phyloP scores from a whole-genome alignment of 2,329 filamentous ascomycete genomes.

The Emmonsia crescens region DNA sequence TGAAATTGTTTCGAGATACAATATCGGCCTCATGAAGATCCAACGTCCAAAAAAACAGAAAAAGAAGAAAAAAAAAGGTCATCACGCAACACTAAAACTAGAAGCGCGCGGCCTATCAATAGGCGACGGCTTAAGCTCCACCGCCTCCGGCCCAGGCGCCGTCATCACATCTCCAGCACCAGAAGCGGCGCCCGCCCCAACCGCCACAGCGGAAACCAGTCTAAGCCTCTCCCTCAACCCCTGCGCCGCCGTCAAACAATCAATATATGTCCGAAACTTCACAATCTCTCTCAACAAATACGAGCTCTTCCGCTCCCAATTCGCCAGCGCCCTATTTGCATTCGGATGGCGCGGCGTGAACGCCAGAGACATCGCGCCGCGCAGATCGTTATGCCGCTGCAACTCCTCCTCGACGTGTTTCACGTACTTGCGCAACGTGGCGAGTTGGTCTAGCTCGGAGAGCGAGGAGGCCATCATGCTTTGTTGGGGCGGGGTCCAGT shows the following conservation, averaged over 20 bases:
- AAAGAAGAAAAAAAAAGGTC: not conserved
- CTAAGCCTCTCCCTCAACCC: conserved; percentile 61
- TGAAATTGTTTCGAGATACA: not conserved
- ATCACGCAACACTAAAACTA: not conserved
- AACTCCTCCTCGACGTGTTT: conserved; percentile 77
- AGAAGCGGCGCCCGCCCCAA: not conserved
- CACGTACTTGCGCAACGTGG: conserved; percentile 66
- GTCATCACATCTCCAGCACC: not conserved
- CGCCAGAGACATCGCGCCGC: conserved; percentile 76
- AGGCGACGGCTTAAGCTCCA: not conserved
- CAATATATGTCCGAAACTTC: conserved; percentile 93
- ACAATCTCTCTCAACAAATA: conserved; percentile 90
- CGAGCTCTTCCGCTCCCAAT: conserved; percentile 93
- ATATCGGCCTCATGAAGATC: not conserved
- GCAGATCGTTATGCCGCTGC: conserved; percentile 74
- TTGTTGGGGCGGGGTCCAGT: conserved; percentile 82
- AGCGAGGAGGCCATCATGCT: conserved; percentile 77
- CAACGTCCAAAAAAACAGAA: not conserved
- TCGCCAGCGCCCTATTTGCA: conserved; percentile 72
- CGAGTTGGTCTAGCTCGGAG: conserved; percentile 69
- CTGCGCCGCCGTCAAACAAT: conserved; percentile 64
- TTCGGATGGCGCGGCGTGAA: conserved; percentile 80
- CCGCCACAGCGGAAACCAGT: conserved; percentile 9
- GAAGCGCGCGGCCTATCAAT: not conserved
- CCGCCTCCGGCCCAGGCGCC: not conserved